These are phyloP conservation scores for Arachis hypogaea DNA, from an alignment of 306 rosid species.

Conservation along the genomic window DNA sequence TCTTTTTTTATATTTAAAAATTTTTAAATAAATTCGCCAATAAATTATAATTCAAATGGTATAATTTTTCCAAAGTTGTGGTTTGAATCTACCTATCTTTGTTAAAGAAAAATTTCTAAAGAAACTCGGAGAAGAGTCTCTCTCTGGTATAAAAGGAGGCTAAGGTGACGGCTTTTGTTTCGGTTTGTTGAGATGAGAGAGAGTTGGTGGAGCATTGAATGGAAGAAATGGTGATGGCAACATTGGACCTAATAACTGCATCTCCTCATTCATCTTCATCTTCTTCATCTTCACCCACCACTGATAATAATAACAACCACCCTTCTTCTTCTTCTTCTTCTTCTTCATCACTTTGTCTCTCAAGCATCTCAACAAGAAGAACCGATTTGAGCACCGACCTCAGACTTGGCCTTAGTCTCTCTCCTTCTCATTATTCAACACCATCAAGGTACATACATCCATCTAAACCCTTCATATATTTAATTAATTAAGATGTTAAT, in stretches of 20 bases:
- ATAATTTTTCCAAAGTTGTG: no score
- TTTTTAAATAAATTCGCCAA: no score
- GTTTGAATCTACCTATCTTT: no score
- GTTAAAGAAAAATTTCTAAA: no score
- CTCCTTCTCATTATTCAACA: conserved; percentile 34
- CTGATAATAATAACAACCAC: conserved; percentile 39
- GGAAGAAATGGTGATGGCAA: conserved; percentile 43
- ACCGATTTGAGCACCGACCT: conserved; percentile 54
- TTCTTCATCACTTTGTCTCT: conserved; percentile 37
- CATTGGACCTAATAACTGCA: conserved; percentile 31
- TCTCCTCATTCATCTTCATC: conserved; percentile 40
- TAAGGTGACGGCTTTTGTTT: conserved; percentile 49
- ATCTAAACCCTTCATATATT: no score
- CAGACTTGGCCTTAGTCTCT: conserved; percentile 54
- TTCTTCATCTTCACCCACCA: conserved; percentile 55
- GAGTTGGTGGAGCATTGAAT: conserved; percentile 36
- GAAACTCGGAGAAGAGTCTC: no score
- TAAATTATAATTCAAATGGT: no score
- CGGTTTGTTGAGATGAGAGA: conserved; percentile 18
- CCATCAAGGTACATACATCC: conserved; percentile 33
- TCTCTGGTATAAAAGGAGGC: conserved; percentile 27
- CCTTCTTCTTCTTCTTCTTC: conserved; percentile 32
- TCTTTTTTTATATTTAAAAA: no score
- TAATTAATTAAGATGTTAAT: neutral
- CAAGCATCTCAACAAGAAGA: conserved; percentile 34